These are phyloP conservation scores for Ajuga chamaepitys DNA, from an alignment of 257 asterid genomes.

Conservation along the genomic window DNA sequence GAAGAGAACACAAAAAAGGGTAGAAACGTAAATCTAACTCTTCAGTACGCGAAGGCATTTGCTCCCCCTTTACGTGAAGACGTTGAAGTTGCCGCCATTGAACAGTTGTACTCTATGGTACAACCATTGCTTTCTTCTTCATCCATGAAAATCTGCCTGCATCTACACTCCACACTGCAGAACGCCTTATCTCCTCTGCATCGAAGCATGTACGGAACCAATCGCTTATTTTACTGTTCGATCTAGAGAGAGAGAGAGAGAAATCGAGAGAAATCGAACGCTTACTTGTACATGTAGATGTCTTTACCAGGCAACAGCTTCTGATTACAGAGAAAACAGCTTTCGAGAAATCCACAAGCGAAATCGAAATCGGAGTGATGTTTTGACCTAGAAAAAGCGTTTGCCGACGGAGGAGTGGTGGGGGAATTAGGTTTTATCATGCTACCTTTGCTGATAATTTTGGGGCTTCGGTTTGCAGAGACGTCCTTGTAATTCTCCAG, in stretches of 20 bases:
- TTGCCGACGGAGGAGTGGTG: slow-evolving; percentile 15
- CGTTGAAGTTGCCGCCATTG: slow-evolving; percentile 37
- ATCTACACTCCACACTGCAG: slow-evolving; percentile 89
- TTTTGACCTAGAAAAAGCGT: slow-evolving; percentile 15
- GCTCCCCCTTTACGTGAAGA: no score
- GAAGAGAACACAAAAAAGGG: slow-evolving; percentile 16
- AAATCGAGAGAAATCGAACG: not conserved
- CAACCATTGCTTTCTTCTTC: slow-evolving; percentile 52
- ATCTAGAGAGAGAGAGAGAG: not conserved
- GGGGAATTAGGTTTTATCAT: slow-evolving; percentile 39
- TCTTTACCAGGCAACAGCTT: slow-evolving; percentile 72
- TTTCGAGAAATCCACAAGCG: slow-evolving; percentile 46
- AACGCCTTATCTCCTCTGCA: slow-evolving; percentile 85
- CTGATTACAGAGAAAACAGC: slow-evolving; percentile 64
- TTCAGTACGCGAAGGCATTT: slow-evolving; percentile 12
- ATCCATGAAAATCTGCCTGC: slow-evolving; percentile 83
- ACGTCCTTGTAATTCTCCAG: slow-evolving; percentile 42
- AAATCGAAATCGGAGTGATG: not conserved
- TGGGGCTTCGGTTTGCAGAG: slow-evolving; percentile 23
- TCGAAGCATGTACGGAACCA: not conserved
- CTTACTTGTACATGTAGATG: slow-evolving; percentile 97
- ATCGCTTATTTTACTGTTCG: no score
- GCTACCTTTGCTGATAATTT: slow-evolving; percentile 62
- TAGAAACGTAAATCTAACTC: slow-evolving; percentile 28
- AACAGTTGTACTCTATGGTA: slow-evolving; percentile 44